phyloP scores from a whole-genome alignment of 2,329 filamentous ascomycete species.

The Oidium heveae region DNA sequence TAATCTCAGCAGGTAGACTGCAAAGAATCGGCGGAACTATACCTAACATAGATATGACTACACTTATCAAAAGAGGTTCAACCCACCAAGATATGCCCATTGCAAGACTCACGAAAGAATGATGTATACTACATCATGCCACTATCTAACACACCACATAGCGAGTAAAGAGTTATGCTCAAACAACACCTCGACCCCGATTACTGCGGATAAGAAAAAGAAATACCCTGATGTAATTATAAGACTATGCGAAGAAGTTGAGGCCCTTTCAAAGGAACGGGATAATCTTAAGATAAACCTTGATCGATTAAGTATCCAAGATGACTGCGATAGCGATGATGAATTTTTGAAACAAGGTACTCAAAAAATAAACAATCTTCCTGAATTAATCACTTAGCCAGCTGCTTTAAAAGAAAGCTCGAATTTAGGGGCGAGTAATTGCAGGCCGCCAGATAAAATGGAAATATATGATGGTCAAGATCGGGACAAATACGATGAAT shows the following conservation, averaged over 20 bases:
- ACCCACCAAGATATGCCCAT: background rate
- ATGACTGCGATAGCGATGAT: too few species aligned
- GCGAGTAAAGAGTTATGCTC: background rate
- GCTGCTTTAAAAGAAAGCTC: background rate
- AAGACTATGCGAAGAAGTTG: background rate
- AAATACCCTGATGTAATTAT: too few species aligned
- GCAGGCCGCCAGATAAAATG: background rate
- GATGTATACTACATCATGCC: background rate
- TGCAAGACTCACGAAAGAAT: background rate
- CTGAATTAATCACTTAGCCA: background rate
- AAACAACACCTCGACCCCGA: background rate
- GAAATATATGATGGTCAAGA: too few species aligned
- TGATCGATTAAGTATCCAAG: background rate
- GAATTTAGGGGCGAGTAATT: background rate
- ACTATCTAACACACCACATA: background rate
- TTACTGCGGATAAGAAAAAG: too few species aligned
- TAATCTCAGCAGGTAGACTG: conserved; percentile 1
- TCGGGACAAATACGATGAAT: too few species aligned
- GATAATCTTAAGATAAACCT: background rate
- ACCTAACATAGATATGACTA: background rate
- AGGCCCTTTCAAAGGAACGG: background rate
- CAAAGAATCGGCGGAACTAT: background rate
- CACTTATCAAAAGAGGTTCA: background rate
- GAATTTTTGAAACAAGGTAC: too few species aligned
- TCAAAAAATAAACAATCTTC: too few species aligned